phyloP scores from a whole-genome alignment of 2,329 filamentous ascomycete genomes.

The Anthostomella pinea region DNA sequence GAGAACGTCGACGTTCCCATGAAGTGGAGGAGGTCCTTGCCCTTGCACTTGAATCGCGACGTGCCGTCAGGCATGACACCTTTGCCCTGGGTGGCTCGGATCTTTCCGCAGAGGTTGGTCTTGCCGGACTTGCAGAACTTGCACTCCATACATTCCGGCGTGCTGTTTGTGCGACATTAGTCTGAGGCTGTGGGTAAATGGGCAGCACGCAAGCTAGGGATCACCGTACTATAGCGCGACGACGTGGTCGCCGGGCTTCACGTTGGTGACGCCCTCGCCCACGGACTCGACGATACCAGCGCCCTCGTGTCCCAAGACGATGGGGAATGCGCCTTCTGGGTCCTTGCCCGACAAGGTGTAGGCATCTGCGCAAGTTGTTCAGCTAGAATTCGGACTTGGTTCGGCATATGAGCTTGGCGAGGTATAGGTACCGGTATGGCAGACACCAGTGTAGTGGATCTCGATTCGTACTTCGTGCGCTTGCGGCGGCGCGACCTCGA shows the following conservation, averaged over 20 bases:
- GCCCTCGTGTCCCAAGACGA: slow-evolving; percentile 86
- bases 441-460: slow-evolving; percentile 97
- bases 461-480: slow-evolving; percentile 96
- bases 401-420: slow-evolving; percentile 21
- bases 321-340: slow-evolving; percentile 89
- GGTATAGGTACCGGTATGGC: slow-evolving; percentile 82
- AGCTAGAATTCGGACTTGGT: slow-evolving; percentile 27
- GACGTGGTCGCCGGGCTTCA: slow-evolving; percentile 91
- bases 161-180: slow-evolving; percentile 52
- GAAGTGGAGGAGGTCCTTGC: slow-evolving; percentile 94
- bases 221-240: slow-evolving; percentile 74
- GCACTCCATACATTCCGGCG: slow-evolving; percentile 94
- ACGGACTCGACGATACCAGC: slow-evolving; percentile 91
- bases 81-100: slow-evolving; percentile 91
- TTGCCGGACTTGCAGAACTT: slow-evolving; percentile 99
- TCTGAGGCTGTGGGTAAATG: neutral
- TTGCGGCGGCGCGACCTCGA: slow-evolving; percentile 85
- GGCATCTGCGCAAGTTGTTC: slow-evolving; percentile 58
- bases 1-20: slow-evolving; percentile 99
- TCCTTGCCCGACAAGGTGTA: slow-evolving; percentile 96
- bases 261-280: slow-evolving; percentile 90
- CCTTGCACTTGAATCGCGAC: slow-evolving; percentile 89
- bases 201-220: slow-evolving; percentile 4
- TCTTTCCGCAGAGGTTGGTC: slow-evolving; percentile 99
- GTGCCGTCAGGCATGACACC: slow-evolving; percentile 98